phyloP scores from a whole-genome alignment of 2,329 filamentous ascomycete species.

The Penicillium sp. region DNA sequence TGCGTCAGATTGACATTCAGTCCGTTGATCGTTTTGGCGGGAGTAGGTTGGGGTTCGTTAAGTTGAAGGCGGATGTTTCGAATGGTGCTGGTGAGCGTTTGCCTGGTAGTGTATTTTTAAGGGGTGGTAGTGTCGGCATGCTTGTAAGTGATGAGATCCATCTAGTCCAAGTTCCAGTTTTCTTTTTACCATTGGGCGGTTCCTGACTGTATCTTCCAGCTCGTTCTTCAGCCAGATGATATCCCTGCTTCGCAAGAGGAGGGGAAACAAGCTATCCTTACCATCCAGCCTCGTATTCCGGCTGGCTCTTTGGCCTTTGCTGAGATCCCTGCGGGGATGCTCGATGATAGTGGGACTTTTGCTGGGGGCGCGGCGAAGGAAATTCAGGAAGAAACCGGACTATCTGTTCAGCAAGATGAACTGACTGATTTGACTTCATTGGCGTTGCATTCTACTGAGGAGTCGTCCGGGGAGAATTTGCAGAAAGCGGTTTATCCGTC shows the following conservation, averaged over 20 bases:
- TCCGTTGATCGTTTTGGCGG: constrained; percentile 58
- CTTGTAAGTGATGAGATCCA: constrained; percentile 56
- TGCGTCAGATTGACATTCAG: constrained; percentile 59
- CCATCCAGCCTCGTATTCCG: constrained; percentile 62
- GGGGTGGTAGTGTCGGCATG: constrained; percentile 63
- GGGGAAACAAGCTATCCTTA: constrained; percentile 57
- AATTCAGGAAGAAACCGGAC: constrained; percentile 61
- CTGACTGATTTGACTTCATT: constrained; percentile 60
- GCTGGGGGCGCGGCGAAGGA: constrained; percentile 61
- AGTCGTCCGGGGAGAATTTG: constrained; percentile 38
- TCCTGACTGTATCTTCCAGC: constrained; percentile 36
- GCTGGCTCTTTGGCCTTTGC: constrained; percentile 58
- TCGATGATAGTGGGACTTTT: constrained; percentile 60
- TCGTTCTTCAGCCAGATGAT: constrained; percentile 60
- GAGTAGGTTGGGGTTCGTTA: constrained; percentile 59
- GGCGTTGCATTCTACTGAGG: constrained; percentile 39
- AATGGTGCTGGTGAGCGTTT: constrained; percentile 57
- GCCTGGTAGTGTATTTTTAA: constrained; percentile 61
- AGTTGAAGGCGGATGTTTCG: constrained; percentile 58
- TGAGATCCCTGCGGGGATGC: constrained; percentile 65
- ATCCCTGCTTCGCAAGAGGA: constrained; percentile 44
- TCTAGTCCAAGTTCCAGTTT: too few species aligned
- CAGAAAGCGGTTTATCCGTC: constrained; percentile 59
- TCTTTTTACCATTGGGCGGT: too few species aligned
- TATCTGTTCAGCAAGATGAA: constrained; percentile 55